Base-by-base conservation (phyloP, 2,329 filamentous ascomycete species). In the Byssochlamys sp. region DNA sequence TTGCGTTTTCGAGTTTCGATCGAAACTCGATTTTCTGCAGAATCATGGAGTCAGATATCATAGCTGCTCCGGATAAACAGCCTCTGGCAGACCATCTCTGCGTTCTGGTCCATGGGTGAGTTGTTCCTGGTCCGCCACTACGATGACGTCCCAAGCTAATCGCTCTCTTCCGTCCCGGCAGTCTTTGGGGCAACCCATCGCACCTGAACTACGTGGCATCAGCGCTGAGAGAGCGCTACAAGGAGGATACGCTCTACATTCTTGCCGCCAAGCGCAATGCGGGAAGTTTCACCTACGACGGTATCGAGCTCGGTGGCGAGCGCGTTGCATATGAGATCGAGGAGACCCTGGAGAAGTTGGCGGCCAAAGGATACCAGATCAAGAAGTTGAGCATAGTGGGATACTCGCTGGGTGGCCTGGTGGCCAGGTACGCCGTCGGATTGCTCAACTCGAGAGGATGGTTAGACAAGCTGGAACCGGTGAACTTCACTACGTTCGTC, bases 401-500 rank as follows among this genome's bases (percentile, higher is more conserved):
- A 45, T 96, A 97, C 72, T 95, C 90, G 0, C 80, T 96, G 1
- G 92, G 92, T 52, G 92, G 92, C 0, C 78, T 97, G 5, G 85
- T 97, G 3, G 85, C 90, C 9, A 82, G 92, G 59, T 97, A 96
- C 75, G 88, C 89, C 1, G 81, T 96, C 57, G 92, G 92, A 0
- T 76, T 97, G 66, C 79, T 97, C 2, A 84, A 91, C 65, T 86
- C 89, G 56, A 89, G 88, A 66, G 90, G 91, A 7, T 79, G 90
- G 58, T 85, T 97, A 57, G 86, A 95, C 57, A 80, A 81, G 58
- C 80, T 97, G 27, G 81, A 90, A 68, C 92, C 92, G 62, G 83
- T 92, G 82, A 96, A 95, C 78, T 96, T 97, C 73, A 90, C 88
- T 2, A 96, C 91, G 0, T 96, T 97, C 73, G 92, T 89, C 4